Base-by-base conservation (phyloP, 768 basidiomycete genomes). In the Mycena filopes region DNA sequence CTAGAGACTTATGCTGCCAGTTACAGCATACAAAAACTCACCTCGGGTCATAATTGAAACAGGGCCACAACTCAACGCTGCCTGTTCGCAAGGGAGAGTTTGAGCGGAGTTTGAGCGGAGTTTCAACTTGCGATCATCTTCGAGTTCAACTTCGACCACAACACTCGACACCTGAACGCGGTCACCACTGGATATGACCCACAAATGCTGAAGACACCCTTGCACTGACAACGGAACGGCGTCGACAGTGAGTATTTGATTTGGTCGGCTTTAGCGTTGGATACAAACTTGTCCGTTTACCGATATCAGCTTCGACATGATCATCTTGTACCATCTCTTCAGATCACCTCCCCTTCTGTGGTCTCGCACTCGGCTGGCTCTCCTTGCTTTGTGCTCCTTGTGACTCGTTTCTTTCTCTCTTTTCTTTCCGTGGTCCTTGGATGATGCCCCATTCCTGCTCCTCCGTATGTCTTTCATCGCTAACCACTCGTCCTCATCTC, bases 401-500 rank as follows among this genome's bases (percentile, higher is more conserved):
- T 12, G n/a, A 21, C 28, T 55, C 43, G 53, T 55, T 60, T 55
- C 45, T 65, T 45, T 59, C 54, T 41, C n/a, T 55, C 55, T 46
- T 46, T 51, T 51, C 29, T 59, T 33, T 20, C 16, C 36, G 48
- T 25, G 43, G 13, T 23, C 45, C 29, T 36, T 47, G 2, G 10
- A 36, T 36, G n/a, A 60, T 66, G 58, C 31, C 65, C n/a, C 40
- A 56, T 50, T 11, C 42, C 47, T 47, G 54, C 20, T 23, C 57
- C n/a, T 45, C 65, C 50, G 65, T 66, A 66, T 56, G 65, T 66
- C 42, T 50, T 66, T 57, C 54, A 60, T 56, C 20, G 1, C 25
- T 23, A 33, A 7, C 33, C 28, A 23, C 40, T 21, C 13, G 47
- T 51, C 5, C 20, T 43, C 3, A 21, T 42, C 65, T 66, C 43